Evolutionary conservation across 129 eudicot genomes (phyloP), one percentile per base, ranked within the genome.

Genomic region (Ambrosia trifida): DNA sequence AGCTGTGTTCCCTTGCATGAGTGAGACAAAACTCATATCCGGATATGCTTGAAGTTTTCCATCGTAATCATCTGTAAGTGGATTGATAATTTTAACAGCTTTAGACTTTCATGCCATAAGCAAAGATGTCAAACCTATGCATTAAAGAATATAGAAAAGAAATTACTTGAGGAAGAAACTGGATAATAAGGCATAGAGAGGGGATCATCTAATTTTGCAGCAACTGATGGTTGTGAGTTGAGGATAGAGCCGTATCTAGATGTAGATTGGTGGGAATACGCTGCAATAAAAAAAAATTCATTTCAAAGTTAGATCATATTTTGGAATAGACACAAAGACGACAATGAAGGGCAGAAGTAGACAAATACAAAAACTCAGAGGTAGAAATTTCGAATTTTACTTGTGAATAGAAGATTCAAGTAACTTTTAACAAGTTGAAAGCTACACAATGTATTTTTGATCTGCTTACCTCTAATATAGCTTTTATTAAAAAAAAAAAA

Each of bases 261-360:
- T 72, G 83, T 87, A 41, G 95, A 76, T 54, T 87, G 96, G 54
- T 83, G 86, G 69, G 75, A 89, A 76, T 87, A 87, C 60, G 87
- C 98, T 93, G 98, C 82, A 82, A 33, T 24, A 24, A 24, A 24
- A 24, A 69, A 52, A 24, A 44, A 12, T 31, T 20, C 43, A 74
- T 19, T 43, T 51, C 66, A 71, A 31, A 11, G 53, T 18, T 65
- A 45, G 1, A 46, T 69, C 30, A 46, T 17, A 65, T 44, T 35
- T 46, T 3, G 30, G 35, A 1, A 13, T 57, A 46, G 0, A 24
- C 28, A 24, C 0, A 1, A 0, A 32, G 50, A 30, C 47, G 72
- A 47, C 19, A 61, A 5, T 3, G 28, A 11, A 35, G 19, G 36
- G 56, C 40, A 50, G n/a, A 62, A 56, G 53, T 4, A 20, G 51